Evolutionary conservation across 495 filamentous ascomycete genomes (phyloP), one percentile per base, ranked within the genome.

Genomic region (Xanthoparmelia taractica): DNA sequence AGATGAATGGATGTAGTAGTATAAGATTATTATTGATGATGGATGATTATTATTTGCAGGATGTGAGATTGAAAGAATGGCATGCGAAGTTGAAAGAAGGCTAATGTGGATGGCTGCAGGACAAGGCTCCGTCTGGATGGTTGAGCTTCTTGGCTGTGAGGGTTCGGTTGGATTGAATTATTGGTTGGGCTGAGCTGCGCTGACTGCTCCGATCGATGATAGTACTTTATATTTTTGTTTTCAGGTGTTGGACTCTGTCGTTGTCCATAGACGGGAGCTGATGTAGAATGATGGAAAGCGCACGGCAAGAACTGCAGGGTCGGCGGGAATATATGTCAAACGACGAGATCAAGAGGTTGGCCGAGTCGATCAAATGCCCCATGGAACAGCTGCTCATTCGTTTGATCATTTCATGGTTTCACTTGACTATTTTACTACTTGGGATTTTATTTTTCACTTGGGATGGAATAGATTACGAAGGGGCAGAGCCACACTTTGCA

Each of bases 211-310:
- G 25, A 57, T 18, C 11, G 52, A 34, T 27, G 1, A 23, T 2
- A 4, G 23, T 52, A 25, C 4, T 31, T 52, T 15, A 52, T 52
- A 52, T 52, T 52, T 52, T 31, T n/a, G n/a, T n/a, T n/a, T n/a
- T n/a, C n/a, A n/a, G n/a, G n/a, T n/a, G n/a, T n/a, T n/a, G n/a
- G n/a, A n/a, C n/a, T n/a, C n/a, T 45, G 4, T 23, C 3, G 17
- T 45, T 31, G 37, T 10, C 57, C 56, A 65, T 56, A 41, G 1
- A 59, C 63, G 63, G 63, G 63, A 65, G 34, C 58, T 55, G 43
- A 36, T 60, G 58, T 65, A 48, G 48, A 60, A 65, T 60, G 63
- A 65, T 65, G 63, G 47, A 65, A 65, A 59, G 63, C 63, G 63
- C 57, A 65, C 57, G 63, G 63, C 45, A 65, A 45, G 23, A 54